These are phyloP conservation scores for Multifurca ochricompacta DNA, from an alignment of 768 basidiomycete genomes.

Conservation along the genomic window DNA sequence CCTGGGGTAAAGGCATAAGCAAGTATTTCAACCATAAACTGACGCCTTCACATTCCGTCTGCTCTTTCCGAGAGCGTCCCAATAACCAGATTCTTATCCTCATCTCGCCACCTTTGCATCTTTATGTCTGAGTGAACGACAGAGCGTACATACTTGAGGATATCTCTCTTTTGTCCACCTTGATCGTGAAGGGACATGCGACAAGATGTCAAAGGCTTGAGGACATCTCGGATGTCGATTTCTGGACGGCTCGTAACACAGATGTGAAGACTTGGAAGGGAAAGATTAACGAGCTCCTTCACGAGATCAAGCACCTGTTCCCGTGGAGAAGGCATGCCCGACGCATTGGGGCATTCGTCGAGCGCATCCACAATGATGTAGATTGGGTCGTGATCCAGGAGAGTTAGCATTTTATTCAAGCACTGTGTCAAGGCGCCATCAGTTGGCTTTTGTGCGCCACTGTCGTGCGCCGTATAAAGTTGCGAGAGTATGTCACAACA, in stretches of 20 bases:
- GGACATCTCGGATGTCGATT: neutral
- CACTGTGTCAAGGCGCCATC: neutral
- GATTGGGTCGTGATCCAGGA: neutral
- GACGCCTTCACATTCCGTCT: neutral
- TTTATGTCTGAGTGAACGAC: neutral
- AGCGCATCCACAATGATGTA: neutral
- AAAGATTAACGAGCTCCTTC: neutral
- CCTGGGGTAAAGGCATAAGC: neutral
- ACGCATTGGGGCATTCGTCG: neutral
- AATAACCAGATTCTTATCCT: too few relatives aligned
- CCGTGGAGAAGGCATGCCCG: neutral
- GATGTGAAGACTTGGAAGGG: neutral
- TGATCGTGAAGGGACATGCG: neutral
- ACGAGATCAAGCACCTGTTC: neutral
- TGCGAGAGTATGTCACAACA: neutral
- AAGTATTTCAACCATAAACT: neutral
- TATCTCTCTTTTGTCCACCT: neutral
- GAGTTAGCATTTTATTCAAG: neutral
- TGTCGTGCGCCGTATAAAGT: neutral
- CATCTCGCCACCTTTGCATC: too few relatives aligned
- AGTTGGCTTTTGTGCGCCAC: neutral
- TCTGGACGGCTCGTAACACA: neutral
- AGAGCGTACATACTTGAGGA: neutral
- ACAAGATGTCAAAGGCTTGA: neutral
- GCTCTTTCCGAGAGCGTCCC: neutral